A percentile compares a stretch with the other conserved stretches of the same genome.
These are phyloP conservation scores for Plectosphaerella cucumerina DNA, from an alignment of 2,329 filamentous ascomycete genomes.

Conservation along the genomic window DNA sequence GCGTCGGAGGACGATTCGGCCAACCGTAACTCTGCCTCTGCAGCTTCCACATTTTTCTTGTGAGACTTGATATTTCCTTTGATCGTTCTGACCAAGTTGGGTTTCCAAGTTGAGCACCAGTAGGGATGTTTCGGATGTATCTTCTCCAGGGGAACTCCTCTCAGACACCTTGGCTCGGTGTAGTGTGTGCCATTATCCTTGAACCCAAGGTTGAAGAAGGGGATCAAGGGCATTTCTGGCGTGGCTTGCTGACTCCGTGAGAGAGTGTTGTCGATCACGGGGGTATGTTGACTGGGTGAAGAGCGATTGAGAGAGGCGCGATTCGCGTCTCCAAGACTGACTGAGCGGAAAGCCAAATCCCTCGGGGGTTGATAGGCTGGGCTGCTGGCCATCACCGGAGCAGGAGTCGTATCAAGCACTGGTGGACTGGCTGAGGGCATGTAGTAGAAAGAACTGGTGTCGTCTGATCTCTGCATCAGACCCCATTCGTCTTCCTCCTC, in stretches of 20 bases:
- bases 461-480: too few species aligned
- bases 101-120: slow-evolving; percentile 51
- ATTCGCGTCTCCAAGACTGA: slow-evolving; percentile 1
- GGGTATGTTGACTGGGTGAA: neutral
- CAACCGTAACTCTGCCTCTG: too few species aligned
- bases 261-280: too few species aligned
- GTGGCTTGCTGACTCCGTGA: slow-evolving; percentile 7
- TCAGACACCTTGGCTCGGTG: slow-evolving; percentile 46
- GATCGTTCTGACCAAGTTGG: slow-evolving; percentile 30
- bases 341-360: too few species aligned
- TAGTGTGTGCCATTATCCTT: slow-evolving; percentile 45
- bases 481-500: too few species aligned
- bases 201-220: slow-evolving; percentile 17
- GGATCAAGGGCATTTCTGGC: neutral
- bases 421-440: too few species aligned
- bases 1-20: too few species aligned
- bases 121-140: slow-evolving; percentile 47
- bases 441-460: too few species aligned
- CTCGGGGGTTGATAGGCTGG: too few species aligned
- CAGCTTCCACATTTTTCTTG: slow-evolving; percentile 21
- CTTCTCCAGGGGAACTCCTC: slow-evolving; percentile 48
- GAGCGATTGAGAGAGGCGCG: slow-evolving; percentile 4
- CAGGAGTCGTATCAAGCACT: too few species aligned
- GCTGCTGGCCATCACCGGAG: too few species aligned
- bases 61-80: slow-evolving; percentile 36